Evolutionary conservation across 2,329 filamentous ascomycete genomes (phyloP), one percentile per base, ranked within the genome.

Genomic region (Epichloe sibirici): DNA sequence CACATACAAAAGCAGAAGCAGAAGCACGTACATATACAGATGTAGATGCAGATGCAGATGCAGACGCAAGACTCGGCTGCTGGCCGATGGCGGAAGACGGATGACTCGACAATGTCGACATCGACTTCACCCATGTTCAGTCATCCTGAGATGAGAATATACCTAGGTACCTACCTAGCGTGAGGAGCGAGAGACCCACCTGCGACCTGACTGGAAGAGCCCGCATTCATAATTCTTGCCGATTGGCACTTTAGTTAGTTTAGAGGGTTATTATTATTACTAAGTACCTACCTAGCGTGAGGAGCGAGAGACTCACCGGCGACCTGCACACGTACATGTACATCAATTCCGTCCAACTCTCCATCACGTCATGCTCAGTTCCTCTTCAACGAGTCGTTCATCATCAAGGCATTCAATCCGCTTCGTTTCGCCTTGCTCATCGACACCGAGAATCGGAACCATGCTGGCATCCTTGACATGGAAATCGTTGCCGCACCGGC

Each of bases 171-270:
- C 7, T 28, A 31, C 28, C 7, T 8, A 31, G 23, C 3, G 25
- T 4, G 7, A 45, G 44, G 44, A 35, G 6, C 46, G 35, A n/a
- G 15, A 48, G 46, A 39, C 46, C 46, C 46, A 48, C 46, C 37
- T 25, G 28, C 8, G 28, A 31, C 28, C 28, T 31, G 28, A 31
- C 28, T 73, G 66, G 62, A 89, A 88, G 4, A 88, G 74, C 13
- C 75, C 74, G 69, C 85, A 83, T 53, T 78, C 72, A 0, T 82
- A 75, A 53, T 78, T 75, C 31, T 70, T 55, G 1, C 74, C 66
- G 35, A 88, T 69, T 61, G 84, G 80, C 66, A 89, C 76, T 60
- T 82, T 82, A 55, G 71, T 66, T 31, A 78, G 61, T 38, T 65
- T 60, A 31, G 46, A 49, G n/a, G 31, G 31, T 63, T 17, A 17